Conservation (phyloP, 768 basidiomycete genomes). For the Plicaturopsis crispa region DNA sequence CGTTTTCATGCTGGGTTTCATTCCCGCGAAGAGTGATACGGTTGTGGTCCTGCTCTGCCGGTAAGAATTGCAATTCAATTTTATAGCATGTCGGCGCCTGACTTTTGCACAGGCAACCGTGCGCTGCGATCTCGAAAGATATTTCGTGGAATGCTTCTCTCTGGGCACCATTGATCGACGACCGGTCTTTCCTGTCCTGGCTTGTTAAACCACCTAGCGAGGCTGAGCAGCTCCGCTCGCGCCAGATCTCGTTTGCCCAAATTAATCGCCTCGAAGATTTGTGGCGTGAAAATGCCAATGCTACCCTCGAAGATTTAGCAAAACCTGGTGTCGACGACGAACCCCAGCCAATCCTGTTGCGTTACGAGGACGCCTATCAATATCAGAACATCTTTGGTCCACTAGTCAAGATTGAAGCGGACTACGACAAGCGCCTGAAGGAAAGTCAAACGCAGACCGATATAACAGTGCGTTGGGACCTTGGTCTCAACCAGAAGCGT, state of each 20-base stretch:
- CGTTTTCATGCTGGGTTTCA: constrained; percentile 98
- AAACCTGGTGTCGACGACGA: constrained; percentile 98
- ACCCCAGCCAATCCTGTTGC: constrained; percentile 82
- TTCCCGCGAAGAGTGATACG: constrained; percentile 98
- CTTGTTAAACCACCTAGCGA: constrained; percentile 96
- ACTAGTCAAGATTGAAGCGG: constrained; percentile 98
- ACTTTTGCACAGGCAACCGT: constrained; percentile 73
- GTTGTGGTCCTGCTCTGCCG: constrained; percentile 96
- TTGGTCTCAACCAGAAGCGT: constrained; percentile 96
- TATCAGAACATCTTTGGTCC: constrained; percentile 99
- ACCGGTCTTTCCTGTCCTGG: constrained; percentile 98
- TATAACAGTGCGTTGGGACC: constrained; percentile 93
- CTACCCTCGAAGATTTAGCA: constrained; percentile 93
- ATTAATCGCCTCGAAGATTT: constrained; percentile 97
- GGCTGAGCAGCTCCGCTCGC: constrained; percentile 90
- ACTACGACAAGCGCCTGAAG: constrained; percentile 96
- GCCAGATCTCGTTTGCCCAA: constrained; percentile 95
- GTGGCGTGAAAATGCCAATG: constrained; percentile 94
- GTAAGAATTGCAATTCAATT: too few relatives aligned
- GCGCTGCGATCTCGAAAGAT: constrained; percentile 94
- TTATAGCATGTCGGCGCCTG: too few relatives aligned
- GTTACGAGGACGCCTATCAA: constrained; percentile 98
- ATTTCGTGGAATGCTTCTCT: constrained; percentile 98
- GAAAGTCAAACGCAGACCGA: constrained; percentile 98
- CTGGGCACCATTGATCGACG: constrained; percentile 98